phyloP scores from a whole-genome alignment of 2,329 filamentous ascomycete genomes.

The Phialocephala subalpina region DNA sequence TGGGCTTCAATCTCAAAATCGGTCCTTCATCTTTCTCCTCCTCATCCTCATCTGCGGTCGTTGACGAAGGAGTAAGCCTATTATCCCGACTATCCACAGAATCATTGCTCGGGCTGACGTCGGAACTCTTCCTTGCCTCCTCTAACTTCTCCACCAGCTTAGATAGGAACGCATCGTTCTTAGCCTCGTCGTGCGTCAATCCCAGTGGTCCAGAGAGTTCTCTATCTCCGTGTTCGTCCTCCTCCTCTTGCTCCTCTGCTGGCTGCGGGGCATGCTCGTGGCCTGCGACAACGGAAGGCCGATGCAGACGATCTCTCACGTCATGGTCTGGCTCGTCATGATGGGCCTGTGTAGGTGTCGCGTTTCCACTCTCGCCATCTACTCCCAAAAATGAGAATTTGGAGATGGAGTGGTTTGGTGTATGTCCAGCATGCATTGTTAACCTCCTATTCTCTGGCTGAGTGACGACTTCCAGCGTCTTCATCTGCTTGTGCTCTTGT shows the following conservation, averaged over 20 bases:
- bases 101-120: constrained; percentile 26
- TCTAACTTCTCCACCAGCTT: constrained; percentile 28
- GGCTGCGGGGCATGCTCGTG: constrained; percentile 1
- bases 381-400: constrained; percentile 53
- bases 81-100: constrained; percentile 18
- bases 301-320: constrained; percentile 16
- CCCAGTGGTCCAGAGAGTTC: constrained; percentile 38
- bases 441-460: constrained; percentile 56
- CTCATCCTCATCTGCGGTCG: constrained; percentile 23
- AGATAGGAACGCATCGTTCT: constrained; percentile 37
- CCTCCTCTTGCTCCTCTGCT: constrained; percentile 15
- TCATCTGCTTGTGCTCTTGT: constrained; percentile 20
- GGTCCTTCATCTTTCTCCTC: constrained; percentile 38
- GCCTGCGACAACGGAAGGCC: constrained; percentile 13
- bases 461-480: constrained; percentile 33
- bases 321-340: constrained; percentile 4
- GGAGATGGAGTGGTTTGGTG: constrained; percentile 63
- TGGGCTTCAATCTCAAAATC: constrained; percentile 37
- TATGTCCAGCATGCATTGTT: constrained; percentile 70
- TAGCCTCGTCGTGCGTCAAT: constrained; percentile 32
- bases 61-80: neutral
- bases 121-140: constrained; percentile 33
- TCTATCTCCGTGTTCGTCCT: constrained; percentile 34
- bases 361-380: constrained; percentile 39
- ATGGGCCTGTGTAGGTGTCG: constrained; percentile 39